Conservation (phyloP, 2,329 filamentous ascomycete species). For the Talaromyces sp. region DNA sequence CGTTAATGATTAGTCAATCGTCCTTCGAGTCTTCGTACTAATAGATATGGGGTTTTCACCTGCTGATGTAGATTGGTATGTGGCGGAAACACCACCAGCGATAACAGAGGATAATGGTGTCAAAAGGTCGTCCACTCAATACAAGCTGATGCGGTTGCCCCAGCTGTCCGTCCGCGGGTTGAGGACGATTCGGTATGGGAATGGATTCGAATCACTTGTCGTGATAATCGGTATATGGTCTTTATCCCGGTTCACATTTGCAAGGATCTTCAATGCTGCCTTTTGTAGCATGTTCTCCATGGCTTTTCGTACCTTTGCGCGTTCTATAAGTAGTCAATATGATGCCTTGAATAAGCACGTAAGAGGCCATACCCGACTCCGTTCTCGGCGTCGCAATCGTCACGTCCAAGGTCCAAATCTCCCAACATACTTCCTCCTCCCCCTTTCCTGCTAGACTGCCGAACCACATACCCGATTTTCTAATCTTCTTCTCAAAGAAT, state of each 20-base stretch:
- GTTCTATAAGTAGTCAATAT: conserved; percentile 54
- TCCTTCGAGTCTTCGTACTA: background rate
- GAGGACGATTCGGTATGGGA: conserved; percentile 88
- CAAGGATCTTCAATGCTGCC: conserved; percentile 84
- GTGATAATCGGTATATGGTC: conserved; percentile 97
- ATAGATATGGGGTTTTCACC: background rate
- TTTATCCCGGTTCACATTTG: conserved; percentile 81
- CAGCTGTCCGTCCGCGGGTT: conserved; percentile 78
- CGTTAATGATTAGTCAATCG: background rate
- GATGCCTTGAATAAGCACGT: background rate
- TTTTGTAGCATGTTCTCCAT: conserved; percentile 89
- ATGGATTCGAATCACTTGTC: conserved; percentile 85
- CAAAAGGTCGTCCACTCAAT: conserved; percentile 43
- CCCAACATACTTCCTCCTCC: conserved; percentile 96
- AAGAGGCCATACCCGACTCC: conserved; percentile 67
- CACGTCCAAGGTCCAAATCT: conserved; percentile 89
- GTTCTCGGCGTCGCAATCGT: conserved; percentile 87
- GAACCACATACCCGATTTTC: conserved; percentile 73
- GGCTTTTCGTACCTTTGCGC: conserved; percentile 79
- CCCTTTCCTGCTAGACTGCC: conserved; percentile 53
- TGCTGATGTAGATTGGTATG: background rate
- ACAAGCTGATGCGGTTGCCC: conserved; percentile 75
- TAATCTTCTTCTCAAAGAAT: conserved; percentile 89
- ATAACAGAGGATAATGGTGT: background rate
- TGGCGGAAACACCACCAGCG: background rate